Conservation (phyloP, 768 basidiomycete genomes). For the Trametopsis cervina region DNA sequence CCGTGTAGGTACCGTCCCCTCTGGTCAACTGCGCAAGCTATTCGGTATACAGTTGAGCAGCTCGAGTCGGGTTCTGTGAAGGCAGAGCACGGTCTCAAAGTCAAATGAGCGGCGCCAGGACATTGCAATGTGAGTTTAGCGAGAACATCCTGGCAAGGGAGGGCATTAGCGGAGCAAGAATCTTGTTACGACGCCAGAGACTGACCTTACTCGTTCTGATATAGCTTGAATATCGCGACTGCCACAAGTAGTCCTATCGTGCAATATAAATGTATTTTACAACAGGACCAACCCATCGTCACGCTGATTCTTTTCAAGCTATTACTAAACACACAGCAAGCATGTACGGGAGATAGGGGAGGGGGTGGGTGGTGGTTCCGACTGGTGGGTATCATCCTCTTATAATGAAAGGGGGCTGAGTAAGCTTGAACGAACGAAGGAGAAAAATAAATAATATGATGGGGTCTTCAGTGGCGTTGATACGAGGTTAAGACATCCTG, state of each 20-base stretch:
- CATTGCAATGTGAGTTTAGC: too few relatives aligned
- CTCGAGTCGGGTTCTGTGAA: not conserved
- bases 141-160: too few relatives aligned
- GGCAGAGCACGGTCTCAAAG: not conserved
- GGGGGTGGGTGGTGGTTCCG: not conserved
- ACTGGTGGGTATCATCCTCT: not conserved
- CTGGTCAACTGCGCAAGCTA: not conserved
- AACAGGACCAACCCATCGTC: not conserved
- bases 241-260: too few relatives aligned
- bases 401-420: not conserved
- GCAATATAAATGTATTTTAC: not conserved
- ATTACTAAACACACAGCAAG: not conserved
- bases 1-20: not conserved
- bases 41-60: not conserved
- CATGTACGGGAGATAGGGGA: not conserved
- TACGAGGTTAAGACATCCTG: not conserved
- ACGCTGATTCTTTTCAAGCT: not conserved
- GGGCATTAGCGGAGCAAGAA: too few relatives aligned
- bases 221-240: too few relatives aligned
- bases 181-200: too few relatives aligned
- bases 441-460: not conserved
- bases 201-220: too few relatives aligned
- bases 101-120: too few relatives aligned
- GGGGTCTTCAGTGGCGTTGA: too few relatives aligned
- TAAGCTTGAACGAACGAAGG: not conserved